phyloP scores from a whole-genome alignment of 1,284 basidiomycete genomes.

The Puccinia coronata region DNA sequence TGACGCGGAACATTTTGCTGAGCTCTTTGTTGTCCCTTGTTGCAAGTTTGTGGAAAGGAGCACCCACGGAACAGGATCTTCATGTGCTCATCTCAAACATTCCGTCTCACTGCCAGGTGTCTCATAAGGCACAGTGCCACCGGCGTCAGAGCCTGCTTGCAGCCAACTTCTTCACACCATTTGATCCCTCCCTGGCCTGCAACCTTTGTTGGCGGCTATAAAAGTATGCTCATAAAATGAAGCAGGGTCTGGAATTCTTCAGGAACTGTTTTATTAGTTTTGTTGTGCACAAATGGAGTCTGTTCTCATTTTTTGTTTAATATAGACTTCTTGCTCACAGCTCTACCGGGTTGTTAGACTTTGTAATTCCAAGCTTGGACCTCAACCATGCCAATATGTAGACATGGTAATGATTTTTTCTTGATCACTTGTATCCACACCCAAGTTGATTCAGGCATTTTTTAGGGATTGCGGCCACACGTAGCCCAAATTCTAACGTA shows the following conservation, averaged over 20 bases:
- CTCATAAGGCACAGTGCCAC: neutral
- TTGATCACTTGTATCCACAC: too few species aligned
- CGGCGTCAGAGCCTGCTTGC: neutral
- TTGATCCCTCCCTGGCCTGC: neutral
- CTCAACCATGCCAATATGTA: slow-evolving; percentile 48
- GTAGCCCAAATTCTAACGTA: too few species aligned
- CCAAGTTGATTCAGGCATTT: too few species aligned
- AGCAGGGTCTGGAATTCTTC: neutral
- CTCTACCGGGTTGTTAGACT: slow-evolving; percentile 43
- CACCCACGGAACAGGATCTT: neutral
- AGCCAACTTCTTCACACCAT: neutral
- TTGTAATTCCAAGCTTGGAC: slow-evolving; percentile 45
- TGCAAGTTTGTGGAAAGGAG: slow-evolving; percentile 13
- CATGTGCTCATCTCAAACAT: neutral
- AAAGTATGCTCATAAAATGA: slow-evolving; percentile 4
- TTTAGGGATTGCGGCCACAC: too few species aligned
- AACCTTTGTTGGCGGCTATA: neutral
- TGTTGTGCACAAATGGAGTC: neutral
- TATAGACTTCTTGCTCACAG: slow-evolving; percentile 44
- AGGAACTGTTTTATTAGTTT: too few species aligned
- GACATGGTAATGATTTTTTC: slow-evolving; percentile 51
- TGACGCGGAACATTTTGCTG: slow-evolving; percentile 24
- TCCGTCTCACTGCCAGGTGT: neutral
- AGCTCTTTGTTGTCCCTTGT: slow-evolving; percentile 29
- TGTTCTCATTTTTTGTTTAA: neutral